Evolutionary conservation across 768 basidiomycete genomes (phyloP), one percentile per base, ranked within the genome.

Genomic region (Lactifluus subvellereus): DNA sequence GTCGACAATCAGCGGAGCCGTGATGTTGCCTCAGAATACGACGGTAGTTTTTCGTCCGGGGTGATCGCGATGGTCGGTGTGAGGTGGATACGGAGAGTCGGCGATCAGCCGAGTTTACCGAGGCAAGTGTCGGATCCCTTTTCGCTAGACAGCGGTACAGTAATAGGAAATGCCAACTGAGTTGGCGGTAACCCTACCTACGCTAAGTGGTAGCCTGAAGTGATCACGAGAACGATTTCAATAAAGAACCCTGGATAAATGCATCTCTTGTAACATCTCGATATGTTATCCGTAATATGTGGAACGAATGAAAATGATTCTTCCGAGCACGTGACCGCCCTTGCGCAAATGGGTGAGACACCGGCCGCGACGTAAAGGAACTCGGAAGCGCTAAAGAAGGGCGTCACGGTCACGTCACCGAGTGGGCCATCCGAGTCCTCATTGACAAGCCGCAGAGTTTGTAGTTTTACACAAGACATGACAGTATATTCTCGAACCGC

Each of bases 371-470:
- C 71, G 78, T 90, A 52, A 86, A 80, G 72, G 85, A 87, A 67
- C n/a, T n/a, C n/a, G n/a, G 27, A 27, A 27, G 27, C 27, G 27
- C 27, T 27, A 2, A 27, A 27, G 69, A 76, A 81, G 68, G 88
- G 88, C 1, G 76, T 90, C 55, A 88, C 87, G 0, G 78, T 88
- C 8, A 76, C 89, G 78, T 88, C 8, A 76, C 89, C 74, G 88
- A 90, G 68, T 90, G 88, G 27, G 27, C 2, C 27, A 27, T 27
- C n/a, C n/a, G n/a, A n/a, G n/a, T n/a, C 27, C 27, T 27, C 27
- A 27, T 27, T 27, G 27, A 27, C 27, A 27, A 27, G 27, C 27
- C 3, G 27, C 82, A 80, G 65, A 75, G 27, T 27, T 27, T 27
- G 27, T 27, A 27, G 27, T 27, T 27, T 27, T 27, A 27, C 27